phyloP scores from a whole-genome alignment of 495 filamentous ascomycete genomes.

The Talaromyces nanjingensis region DNA sequence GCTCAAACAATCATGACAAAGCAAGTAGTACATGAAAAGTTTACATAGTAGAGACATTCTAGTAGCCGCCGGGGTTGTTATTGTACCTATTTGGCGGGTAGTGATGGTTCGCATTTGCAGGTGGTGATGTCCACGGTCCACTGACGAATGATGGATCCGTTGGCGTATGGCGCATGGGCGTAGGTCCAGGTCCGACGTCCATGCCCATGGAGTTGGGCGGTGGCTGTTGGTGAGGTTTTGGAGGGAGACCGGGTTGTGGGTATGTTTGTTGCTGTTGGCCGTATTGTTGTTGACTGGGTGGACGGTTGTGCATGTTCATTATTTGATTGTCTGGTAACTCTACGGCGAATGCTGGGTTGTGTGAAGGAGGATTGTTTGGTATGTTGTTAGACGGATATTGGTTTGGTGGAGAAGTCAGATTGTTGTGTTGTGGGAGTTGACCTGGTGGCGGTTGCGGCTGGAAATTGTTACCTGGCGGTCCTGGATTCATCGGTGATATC shows the following conservation, averaged over 20 bases:
- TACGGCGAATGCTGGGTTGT: background rate
- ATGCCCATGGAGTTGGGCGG: background rate
- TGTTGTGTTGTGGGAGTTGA: background rate
- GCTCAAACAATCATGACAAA: background rate
- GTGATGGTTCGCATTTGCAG: background rate
- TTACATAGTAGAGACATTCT: background rate
- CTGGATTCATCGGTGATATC: background rate
- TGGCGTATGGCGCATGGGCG: constrained; percentile 4
- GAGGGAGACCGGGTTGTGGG: background rate
- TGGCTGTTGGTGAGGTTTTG: background rate
- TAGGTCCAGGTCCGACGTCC: background rate
- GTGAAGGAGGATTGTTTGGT: background rate
- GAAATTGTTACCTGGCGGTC: background rate
- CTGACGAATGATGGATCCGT: constrained; percentile 10
- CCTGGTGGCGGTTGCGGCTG: background rate
- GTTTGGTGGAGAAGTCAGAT: background rate
- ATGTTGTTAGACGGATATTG: background rate
- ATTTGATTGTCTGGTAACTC: constrained; percentile 10
- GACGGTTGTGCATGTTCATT: background rate
- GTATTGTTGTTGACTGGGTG: background rate
- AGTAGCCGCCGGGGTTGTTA: constrained; percentile 3
- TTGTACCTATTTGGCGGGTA: background rate
- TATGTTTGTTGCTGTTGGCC: constrained; percentile 2
- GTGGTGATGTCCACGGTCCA: constrained; percentile 11
- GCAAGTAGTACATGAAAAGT: background rate